phyloP scores from a whole-genome alignment of 1,139 yeast genomes.

The Barnettozyma hawaiiensis region DNA sequence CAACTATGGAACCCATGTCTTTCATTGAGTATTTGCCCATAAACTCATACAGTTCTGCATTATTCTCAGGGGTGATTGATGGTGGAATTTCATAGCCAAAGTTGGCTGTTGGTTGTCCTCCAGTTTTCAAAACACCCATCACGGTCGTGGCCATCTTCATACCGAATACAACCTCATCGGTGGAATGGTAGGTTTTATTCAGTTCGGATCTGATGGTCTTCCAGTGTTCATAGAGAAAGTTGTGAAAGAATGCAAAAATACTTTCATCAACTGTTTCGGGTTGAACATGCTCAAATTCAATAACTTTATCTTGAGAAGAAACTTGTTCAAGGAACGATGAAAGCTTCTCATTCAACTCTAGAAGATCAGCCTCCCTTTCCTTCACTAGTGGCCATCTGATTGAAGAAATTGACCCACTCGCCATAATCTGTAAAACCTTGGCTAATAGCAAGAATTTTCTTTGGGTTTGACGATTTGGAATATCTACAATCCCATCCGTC shows the following conservation, averaged over 20 bases:
- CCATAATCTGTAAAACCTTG: constrained; percentile 80
- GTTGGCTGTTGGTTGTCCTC: constrained; percentile 41
- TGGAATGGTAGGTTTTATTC: constrained; percentile 24
- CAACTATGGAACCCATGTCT: constrained; percentile 42
- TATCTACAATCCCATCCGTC: constrained; percentile 44
- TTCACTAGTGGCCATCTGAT: constrained; percentile 56
- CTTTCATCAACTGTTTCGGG: constrained; percentile 22
- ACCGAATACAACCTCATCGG: constrained; percentile 23
- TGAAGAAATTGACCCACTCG: constrained; percentile 63
- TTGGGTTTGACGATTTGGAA: constrained; percentile 44
- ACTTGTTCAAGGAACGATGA: constrained; percentile 40
- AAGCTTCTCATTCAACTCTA: constrained; percentile 40
- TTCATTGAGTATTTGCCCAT: constrained; percentile 63
- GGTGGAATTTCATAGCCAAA: constrained; percentile 52
- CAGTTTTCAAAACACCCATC: constrained; percentile 23
- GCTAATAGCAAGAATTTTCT: constrained; percentile 78
- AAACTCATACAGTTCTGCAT: constrained; percentile 59
- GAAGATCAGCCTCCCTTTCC: constrained; percentile 38
- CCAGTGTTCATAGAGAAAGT: constrained; percentile 59
- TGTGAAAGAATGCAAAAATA: constrained; percentile 58
- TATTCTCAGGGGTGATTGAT: constrained; percentile 42
- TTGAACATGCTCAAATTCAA: constrained; percentile 13
- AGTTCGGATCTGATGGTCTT: constrained; percentile 43
- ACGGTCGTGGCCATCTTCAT: constrained; percentile 18
- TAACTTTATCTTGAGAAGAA: constrained; percentile 25